Conservation (phyloP, 805 yeast species). For the Saturnispora zaruensis region DNA sequence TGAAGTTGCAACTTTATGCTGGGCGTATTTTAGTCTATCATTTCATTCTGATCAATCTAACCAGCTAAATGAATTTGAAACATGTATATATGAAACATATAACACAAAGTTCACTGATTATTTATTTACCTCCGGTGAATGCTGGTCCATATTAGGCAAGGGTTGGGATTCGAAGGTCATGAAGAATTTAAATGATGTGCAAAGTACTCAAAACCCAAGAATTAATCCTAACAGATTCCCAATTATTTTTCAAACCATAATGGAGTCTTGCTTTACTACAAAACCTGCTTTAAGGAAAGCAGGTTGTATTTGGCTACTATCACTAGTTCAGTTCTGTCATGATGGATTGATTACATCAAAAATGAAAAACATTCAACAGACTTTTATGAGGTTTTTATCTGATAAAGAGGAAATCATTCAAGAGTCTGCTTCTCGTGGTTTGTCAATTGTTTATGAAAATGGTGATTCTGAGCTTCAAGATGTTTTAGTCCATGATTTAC, state of each 20-base stretch:
- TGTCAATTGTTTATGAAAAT: constrained; percentile 70
- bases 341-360: constrained; percentile 33
- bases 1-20: constrained; percentile 49
- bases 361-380: constrained; percentile 56
- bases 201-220: constrained; percentile 40
- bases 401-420: constrained; percentile 84
- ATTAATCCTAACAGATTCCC: constrained; percentile 15
- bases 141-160: constrained; percentile 57
- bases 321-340: constrained; percentile 69
- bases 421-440: constrained; percentile 85
- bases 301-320: constrained; percentile 78
- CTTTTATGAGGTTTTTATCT: constrained; percentile 71
- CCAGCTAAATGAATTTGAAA: constrained; percentile 28
- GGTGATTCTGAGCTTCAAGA: constrained; percentile 65
- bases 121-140: constrained; percentile 77
- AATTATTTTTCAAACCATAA: constrained; percentile 38
- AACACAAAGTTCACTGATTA: constrained; percentile 65
- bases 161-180: constrained; percentile 68
- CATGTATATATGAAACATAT: constrained; percentile 47
- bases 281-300: constrained; percentile 70
- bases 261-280: constrained; percentile 49
- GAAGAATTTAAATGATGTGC: constrained; percentile 46
- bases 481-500: constrained; percentile 59
- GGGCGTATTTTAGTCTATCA: constrained; percentile 46
- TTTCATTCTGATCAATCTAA: neutral